Evolutionary conservation across 345 rosid genomes (phyloP).

Genomic region (Trapa bicornis): DNA sequence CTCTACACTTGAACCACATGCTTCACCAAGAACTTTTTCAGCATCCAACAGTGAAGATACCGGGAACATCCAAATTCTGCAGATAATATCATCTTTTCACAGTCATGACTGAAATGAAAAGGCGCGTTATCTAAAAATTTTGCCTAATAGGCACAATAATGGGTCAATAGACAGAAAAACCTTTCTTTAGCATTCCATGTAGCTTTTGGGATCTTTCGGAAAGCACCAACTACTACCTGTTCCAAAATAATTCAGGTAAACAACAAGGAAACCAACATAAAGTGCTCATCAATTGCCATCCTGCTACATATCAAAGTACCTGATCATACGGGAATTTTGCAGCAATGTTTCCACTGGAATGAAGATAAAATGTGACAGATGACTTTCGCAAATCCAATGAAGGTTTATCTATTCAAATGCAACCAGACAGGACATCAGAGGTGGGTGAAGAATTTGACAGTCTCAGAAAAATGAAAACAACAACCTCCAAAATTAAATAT

Average conservation of each 20-base stretch:
- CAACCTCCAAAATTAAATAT: background rate
- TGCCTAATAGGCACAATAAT: background rate
- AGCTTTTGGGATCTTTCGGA: conserved; percentile 72
- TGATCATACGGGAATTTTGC: conserved; percentile 60
- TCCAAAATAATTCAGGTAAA: conserved; percentile 2
- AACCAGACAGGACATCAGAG: background rate
- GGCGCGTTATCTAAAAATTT: background rate
- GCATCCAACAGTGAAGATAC: conserved; percentile 56
- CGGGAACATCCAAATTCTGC: conserved; percentile 78
- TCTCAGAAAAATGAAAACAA: background rate
- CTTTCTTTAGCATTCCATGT: conserved; percentile 90
- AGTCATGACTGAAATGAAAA: background rate
- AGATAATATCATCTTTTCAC: conserved; percentile 6
- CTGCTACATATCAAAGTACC: conserved; percentile 21
- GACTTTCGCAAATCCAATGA: conserved; percentile 33
- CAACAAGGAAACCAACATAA: conserved; percentile 3
- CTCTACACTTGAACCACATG: conserved; percentile 47
- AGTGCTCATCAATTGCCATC: background rate
- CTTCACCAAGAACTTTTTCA: conserved; percentile 34
- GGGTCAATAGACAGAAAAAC: conserved; percentile 21
- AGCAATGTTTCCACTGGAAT: conserved; percentile 57
- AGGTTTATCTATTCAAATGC: conserved; percentile 19
- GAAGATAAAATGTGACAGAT: conserved; percentile 55
- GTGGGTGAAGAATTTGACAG: background rate
- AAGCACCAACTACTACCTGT: conserved; percentile 54